These are phyloP conservation scores for Amaranthus palmeri DNA, from an alignment of 148 eudicot species.

Conservation along the genomic window DNA sequence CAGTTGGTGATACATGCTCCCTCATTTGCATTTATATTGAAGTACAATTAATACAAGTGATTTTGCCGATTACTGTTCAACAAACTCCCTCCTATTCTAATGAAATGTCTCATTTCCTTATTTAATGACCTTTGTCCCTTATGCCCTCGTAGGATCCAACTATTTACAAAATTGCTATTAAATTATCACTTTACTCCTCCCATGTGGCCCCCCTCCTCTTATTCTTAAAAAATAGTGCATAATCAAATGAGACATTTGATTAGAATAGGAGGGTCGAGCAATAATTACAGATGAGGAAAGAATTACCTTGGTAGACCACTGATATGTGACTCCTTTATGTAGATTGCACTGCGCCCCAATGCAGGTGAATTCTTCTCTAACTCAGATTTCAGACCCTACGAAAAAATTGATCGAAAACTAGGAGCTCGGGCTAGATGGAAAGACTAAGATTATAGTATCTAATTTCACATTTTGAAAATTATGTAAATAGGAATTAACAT, in stretches of 20 bases:
- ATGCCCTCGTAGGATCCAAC: no score
- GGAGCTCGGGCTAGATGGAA: neutral
- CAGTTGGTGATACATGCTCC: neutral
- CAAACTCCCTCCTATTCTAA: no score
- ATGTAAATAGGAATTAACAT: neutral
- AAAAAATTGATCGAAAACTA: neutral
- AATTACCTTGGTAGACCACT: conserved; percentile 81
- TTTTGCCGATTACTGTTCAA: neutral
- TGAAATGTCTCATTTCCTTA: no score
- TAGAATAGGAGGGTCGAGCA: neutral
- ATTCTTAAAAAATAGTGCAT: no score
- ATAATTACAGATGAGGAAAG: neutral
- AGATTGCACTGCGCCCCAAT: conserved; percentile 82
- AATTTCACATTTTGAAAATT: neutral
- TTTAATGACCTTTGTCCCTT: no score
- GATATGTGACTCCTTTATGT: conserved; percentile 76
- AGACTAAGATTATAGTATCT: neutral
- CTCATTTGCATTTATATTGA: neutral
- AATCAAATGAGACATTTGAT: no score
- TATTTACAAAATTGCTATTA: no score
- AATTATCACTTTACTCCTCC: no score
- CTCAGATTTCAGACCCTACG: conserved; percentile 86
- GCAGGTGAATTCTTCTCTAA: conserved; percentile 85
- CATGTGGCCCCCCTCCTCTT: no score
- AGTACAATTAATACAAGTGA: neutral